phyloP scores from a whole-genome alignment of 208 protist genomes.

The Acanthamoeba royreba region DNA sequence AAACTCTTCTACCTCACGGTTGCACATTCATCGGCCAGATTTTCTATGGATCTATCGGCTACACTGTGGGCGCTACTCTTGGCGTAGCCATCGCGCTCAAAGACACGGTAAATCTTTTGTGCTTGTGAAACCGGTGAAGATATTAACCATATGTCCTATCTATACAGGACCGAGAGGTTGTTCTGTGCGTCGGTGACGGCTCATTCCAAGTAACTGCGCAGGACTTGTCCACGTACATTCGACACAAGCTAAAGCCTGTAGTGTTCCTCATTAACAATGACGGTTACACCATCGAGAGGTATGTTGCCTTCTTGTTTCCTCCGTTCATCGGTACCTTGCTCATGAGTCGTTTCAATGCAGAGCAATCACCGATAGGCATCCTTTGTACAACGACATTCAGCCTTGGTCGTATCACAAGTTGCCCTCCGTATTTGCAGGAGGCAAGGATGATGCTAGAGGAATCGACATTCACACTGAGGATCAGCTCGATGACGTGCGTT shows the following conservation, averaged over 20 bases:
- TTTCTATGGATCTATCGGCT: slow-evolving; percentile 45
- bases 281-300: slow-evolving; percentile 56
- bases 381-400: slow-evolving; percentile 38
- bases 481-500: background rate
- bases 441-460: background rate
- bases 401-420: slow-evolving; percentile 29
- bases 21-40: slow-evolving; percentile 2
- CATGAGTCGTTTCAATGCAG: background rate
- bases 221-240: slow-evolving; percentile 51
- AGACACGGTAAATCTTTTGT: too few species aligned
- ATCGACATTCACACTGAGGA: background rate
- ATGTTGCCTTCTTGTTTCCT: background rate
- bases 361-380: background rate
- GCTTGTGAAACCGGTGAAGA: too few species aligned
- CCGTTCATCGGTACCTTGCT: background rate
- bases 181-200: slow-evolving; percentile 42
- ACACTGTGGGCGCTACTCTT: slow-evolving; percentile 45
- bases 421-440: slow-evolving; percentile 21
- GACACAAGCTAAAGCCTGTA: slow-evolving; percentile 28
- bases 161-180: background rate
- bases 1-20: slow-evolving; percentile 9
- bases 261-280: slow-evolving; percentile 42
- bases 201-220: slow-evolving; percentile 3
- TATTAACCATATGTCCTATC: too few species aligned
- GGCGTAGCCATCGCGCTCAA: slow-evolving; percentile 23